Base-by-base conservation (phyloP, 345 rosid species). In the Xanthoceras sorbifolium region DNA sequence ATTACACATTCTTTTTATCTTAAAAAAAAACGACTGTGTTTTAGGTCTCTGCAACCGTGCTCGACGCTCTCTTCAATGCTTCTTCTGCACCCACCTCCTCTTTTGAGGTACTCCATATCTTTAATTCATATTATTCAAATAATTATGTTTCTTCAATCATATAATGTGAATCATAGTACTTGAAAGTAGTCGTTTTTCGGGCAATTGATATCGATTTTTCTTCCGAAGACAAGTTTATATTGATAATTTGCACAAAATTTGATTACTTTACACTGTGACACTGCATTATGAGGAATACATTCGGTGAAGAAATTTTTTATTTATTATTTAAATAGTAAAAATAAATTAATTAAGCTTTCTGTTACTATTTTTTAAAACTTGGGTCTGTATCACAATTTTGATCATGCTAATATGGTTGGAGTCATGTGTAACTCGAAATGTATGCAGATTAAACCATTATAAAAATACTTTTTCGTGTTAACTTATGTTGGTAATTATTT, bases 1-100 rank as follows among this genome's bases (percentile, higher is more conserved):
- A 42, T 48, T 71, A 55, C 14, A 6, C 0, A 12, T 17, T 1
- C 25, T 26, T 18, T 64, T 63, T 20, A 6, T 20, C 1, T 71
- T 55, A 20, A 4, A 68, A 77, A 65, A 38, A 73, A 31, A 42
- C 46, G 62, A 3, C 44, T 36, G 28, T 54, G 55, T 1, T 72
- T 66, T 65, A 96, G 98, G 97, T 93, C 34, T 88, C 98, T 36
- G 84, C 92, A 17, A 86, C 83, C 52, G 99, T 93, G 12, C 97
- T 95, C 28, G 98, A 93, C 72, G 86, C 93, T 63, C 97, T 95
- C 6, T 78, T 90, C 87, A 78, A 86, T 50, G 92, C 97, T 54
- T 91, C 97, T 71, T 44, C 89, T 66, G 75, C 87, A 15, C 91
- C 92, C 67, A 82, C 79, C 70, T 87, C 98, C 52, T 72, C 87